A percentile compares a stretch with the other conserved stretches of the same genome.
Evolutionary conservation across 495 filamentous ascomycete species (phyloP).

Genomic region (Xylaria intraflava): DNA sequence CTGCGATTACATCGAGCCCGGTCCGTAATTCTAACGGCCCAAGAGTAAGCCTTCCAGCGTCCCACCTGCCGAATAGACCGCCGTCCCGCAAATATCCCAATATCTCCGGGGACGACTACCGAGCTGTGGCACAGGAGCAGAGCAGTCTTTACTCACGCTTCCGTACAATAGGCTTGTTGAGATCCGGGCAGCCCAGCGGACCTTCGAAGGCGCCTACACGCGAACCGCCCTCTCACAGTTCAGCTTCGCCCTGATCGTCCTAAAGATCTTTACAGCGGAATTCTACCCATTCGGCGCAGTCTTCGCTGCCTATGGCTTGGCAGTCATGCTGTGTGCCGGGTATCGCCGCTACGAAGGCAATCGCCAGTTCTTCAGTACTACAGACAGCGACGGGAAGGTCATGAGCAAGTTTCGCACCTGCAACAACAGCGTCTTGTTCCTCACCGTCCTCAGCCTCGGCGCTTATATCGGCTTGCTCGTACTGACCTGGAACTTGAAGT

Average conservation of each 20-base stretch:
- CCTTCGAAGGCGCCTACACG: conserved; percentile 95
- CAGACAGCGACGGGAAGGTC: conserved; percentile 49
- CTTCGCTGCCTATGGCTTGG: conserved; percentile 84
- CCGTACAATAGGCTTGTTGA: conserved; percentile 60
- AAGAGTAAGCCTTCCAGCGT: conserved; percentile 49
- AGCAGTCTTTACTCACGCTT: not conserved
- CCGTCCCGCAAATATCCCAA: not conserved
- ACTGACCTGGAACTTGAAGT: conserved; percentile 55
- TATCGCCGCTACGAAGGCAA: conserved; percentile 87
- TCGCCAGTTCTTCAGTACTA: conserved; percentile 79
- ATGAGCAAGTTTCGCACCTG: conserved; percentile 82
- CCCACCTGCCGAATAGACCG: not conserved
- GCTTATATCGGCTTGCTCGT: conserved; percentile 76
- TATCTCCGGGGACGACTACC: not conserved
- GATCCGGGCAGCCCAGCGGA: conserved; percentile 88
- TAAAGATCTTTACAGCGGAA: conserved; percentile 92
- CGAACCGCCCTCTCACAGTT: conserved; percentile 92
- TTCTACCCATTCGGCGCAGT: conserved; percentile 92
- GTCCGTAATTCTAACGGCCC: conserved; percentile 69
- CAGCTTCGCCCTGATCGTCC: conserved; percentile 85
- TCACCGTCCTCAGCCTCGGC: conserved; percentile 73
- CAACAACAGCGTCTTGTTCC: conserved; percentile 72
- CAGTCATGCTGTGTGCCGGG: conserved; percentile 70
- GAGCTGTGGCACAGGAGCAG: not conserved
- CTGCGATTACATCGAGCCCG: conserved; percentile 79